Evolutionary conservation across 2,329 filamentous ascomycete genomes (phyloP).

Genomic region (Trichoderma sp.): DNA sequence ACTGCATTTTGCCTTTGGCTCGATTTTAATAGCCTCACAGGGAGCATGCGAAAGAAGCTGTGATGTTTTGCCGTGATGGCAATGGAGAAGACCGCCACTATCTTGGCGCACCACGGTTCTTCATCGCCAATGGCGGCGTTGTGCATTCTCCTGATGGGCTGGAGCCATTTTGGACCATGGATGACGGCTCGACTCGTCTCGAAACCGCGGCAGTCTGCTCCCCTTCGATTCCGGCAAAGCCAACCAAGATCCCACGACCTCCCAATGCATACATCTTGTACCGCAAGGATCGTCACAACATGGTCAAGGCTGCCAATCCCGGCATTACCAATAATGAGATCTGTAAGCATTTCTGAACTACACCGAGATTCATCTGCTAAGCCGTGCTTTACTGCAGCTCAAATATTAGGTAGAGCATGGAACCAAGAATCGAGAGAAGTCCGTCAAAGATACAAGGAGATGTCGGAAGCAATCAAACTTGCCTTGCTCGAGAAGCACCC

Average conservation of each 20-base stretch:
- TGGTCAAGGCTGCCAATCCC: constrained; percentile 41
- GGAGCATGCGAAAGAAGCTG: constrained; percentile 31
- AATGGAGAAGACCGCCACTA: constrained; percentile 35
- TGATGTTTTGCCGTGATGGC: constrained; percentile 37
- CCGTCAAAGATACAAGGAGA: constrained; percentile 39
- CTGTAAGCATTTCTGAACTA: constrained; percentile 39
- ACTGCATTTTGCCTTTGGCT: background rate
- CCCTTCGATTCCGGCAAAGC: constrained; percentile 27
- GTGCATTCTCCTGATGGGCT: constrained; percentile 29
- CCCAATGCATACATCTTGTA: constrained; percentile 49
- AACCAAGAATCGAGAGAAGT: constrained; percentile 39
- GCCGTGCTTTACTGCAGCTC: constrained; percentile 34
- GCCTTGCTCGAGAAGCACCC: constrained; percentile 40
- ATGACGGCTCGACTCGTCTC: constrained; percentile 10
- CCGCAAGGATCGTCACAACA: constrained; percentile 44
- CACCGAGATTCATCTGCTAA: constrained; percentile 30
- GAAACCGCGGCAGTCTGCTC: constrained; percentile 26
- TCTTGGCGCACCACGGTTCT: constrained; percentile 36
- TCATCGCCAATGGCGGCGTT: constrained; percentile 33
- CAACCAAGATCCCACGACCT: constrained; percentile 42
- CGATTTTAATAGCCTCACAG: background rate
- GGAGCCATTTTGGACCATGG: constrained; percentile 35
- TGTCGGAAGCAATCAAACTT: constrained; percentile 39
- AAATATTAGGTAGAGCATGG: constrained; percentile 44
- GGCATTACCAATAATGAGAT: constrained; percentile 48